Evolutionary conservation across 257 asterid genomes (phyloP).

Genomic region (Leonotis leonurus): DNA sequence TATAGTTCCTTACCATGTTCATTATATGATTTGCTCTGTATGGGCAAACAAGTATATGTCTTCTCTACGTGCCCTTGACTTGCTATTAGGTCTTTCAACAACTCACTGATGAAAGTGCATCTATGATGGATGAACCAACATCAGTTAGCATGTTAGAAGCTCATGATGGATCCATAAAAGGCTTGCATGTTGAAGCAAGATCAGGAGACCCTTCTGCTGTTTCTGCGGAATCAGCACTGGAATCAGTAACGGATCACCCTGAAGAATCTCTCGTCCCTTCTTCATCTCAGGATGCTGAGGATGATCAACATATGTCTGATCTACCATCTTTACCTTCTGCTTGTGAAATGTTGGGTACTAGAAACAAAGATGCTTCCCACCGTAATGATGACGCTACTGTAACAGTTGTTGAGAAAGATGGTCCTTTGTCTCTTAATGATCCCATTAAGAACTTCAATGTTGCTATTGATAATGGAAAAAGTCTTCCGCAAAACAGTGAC

Average conservation of each 20-base stretch:
- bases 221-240: slow-evolving; percentile 70
- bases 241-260: slow-evolving; percentile 53
- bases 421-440: slow-evolving; percentile 36
- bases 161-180: slow-evolving; percentile 59
- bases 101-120: slow-evolving; percentile 30
- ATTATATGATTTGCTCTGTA: slow-evolving; percentile 4
- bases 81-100: slow-evolving; percentile 62
- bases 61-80: slow-evolving; percentile 37
- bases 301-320: slow-evolving; percentile 42
- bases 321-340: slow-evolving; percentile 53
- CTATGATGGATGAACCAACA: slow-evolving; percentile 39
- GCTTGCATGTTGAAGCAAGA: slow-evolving; percentile 60
- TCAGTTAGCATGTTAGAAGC: slow-evolving; percentile 64
- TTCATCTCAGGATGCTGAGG: slow-evolving; percentile 44
- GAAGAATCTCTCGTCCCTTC: slow-evolving; percentile 59
- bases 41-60: background rate
- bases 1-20: background rate
- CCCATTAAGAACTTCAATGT: slow-evolving; percentile 37
- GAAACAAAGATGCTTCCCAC: slow-evolving; percentile 56
- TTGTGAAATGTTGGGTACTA: slow-evolving; percentile 48
- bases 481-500: slow-evolving; percentile 35
- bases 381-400: slow-evolving; percentile 29
- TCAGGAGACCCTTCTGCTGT: slow-evolving; percentile 70
- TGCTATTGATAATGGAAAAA: slow-evolving; percentile 47
- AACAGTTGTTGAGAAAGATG: slow-evolving; percentile 38